Evolutionary conservation across 495 filamentous ascomycete genomes (phyloP).

Genomic region (Penicillium waksmanii): DNA sequence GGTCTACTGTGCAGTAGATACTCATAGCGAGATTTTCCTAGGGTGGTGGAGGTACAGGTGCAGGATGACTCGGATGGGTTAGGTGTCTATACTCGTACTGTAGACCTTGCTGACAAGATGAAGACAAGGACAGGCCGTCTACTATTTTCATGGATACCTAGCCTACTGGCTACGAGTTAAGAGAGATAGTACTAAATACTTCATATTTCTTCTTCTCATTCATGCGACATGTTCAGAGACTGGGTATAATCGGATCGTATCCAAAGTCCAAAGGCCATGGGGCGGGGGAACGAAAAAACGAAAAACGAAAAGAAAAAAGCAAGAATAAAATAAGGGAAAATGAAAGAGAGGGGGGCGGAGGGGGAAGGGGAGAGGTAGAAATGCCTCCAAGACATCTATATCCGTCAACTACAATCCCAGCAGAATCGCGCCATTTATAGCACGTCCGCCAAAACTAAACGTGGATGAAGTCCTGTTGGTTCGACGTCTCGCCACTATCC

Average conservation of each 20-base stretch:
- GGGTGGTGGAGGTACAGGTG: too few species aligned
- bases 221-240: constrained; percentile 3
- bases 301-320: not conserved
- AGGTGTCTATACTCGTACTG: too few species aligned
- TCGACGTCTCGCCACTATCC: constrained; percentile 56
- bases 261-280: not conserved
- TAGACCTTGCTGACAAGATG: too few species aligned
- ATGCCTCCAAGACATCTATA: not conserved
- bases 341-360: not conserved
- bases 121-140: too few species aligned
- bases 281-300: not conserved
- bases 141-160: too few species aligned
- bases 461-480: constrained; percentile 71
- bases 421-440: not conserved
- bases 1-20: too few species aligned
- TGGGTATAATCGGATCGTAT: not conserved
- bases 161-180: too few species aligned
- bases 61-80: too few species aligned
- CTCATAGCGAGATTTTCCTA: too few species aligned
- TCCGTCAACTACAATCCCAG: constrained; percentile 9
- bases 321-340: not conserved
- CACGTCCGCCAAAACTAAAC: constrained; percentile 40
- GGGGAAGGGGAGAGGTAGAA: not conserved
- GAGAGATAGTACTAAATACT: not conserved
- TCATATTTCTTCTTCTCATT: not conserved